phyloP scores from a whole-genome alignment of 2,329 filamentous ascomycete genomes.

The Bertia moriformis region DNA sequence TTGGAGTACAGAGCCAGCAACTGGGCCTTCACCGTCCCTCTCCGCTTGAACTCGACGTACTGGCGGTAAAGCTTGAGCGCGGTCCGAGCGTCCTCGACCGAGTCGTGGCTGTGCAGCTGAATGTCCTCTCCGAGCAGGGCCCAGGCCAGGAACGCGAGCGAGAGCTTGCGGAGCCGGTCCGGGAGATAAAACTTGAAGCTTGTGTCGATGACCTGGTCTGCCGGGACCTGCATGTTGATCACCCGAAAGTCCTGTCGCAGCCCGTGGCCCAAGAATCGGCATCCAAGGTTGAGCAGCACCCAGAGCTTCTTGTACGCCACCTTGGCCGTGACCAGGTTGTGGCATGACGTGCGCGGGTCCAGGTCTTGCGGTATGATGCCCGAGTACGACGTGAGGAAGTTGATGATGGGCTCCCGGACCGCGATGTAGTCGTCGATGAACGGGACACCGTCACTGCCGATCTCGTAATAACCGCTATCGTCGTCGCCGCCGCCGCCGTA shows the following conservation, averaged over 20 bases:
- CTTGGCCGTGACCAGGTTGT: conserved; percentile 77
- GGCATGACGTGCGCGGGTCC: conserved; percentile 61
- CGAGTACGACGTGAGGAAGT: conserved; percentile 88
- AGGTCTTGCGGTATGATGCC: conserved; percentile 79
- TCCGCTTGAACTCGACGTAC: conserved; percentile 76
- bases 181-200: conserved; percentile 80
- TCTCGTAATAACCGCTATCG: no score
- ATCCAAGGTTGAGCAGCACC: conserved; percentile 87
- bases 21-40: conserved; percentile 69
- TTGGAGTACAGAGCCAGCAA: conserved; percentile 72
- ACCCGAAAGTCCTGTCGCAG: conserved; percentile 92
- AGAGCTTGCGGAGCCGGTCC: conserved; percentile 69
- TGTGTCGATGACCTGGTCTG: conserved; percentile 81
- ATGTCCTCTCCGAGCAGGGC: conserved; percentile 84
- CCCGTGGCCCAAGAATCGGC: conserved; percentile 85
- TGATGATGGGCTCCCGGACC: conserved; percentile 79
- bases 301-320: conserved; percentile 95
- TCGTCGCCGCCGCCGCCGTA: conserved; percentile 43
- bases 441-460: conserved; percentile 40
- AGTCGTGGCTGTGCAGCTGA: conserved; percentile 83
- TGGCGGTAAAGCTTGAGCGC: conserved; percentile 80
- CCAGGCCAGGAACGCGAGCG: conserved; percentile 82
- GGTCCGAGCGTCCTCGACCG: conserved; percentile 85
- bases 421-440: conserved; percentile 97
- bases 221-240: conserved; percentile 92